A percentile compares a stretch with the other conserved stretches of the same genome.
Conservation (phyloP, 352 stramenopile genomes). For the Phytophthora aleatoria region DNA sequence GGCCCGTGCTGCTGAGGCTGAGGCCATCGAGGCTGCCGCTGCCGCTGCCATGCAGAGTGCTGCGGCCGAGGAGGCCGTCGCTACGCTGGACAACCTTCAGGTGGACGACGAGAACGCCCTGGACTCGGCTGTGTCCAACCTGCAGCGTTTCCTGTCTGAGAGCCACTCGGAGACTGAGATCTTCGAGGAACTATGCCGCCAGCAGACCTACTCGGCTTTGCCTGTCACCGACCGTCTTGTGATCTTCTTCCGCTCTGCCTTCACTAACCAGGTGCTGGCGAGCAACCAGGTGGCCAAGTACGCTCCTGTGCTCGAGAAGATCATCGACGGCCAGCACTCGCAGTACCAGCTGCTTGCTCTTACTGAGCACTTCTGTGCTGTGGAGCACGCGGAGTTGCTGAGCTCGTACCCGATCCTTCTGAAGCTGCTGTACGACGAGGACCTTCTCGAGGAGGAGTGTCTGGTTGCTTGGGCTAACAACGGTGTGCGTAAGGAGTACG, state of each 20-base stretch:
- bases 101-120: conserved; percentile 87
- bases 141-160: conserved; percentile 61
- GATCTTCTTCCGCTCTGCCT: conserved; percentile 92
- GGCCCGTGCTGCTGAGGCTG: conserved; percentile 78
- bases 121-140: conserved; percentile 69
- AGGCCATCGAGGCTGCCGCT: conserved; percentile 81
- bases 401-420: conserved; percentile 93
- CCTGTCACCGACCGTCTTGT: conserved; percentile 94
- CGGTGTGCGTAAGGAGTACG: conserved; percentile 77
- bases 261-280: conserved; percentile 90
- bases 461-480: conserved; percentile 92
- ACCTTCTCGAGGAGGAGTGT: conserved; percentile 95
- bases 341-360: conserved; percentile 94
- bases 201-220: conserved; percentile 92
- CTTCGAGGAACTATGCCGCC: conserved; percentile 91
- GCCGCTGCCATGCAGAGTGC: conserved; percentile 68
- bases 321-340: conserved; percentile 85
- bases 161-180: conserved; percentile 64
- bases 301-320: conserved; percentile 83
- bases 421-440: conserved; percentile 97
- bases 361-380: conserved; percentile 90
- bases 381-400: conserved; percentile 82
- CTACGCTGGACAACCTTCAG: conserved; percentile 81
- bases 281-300: conserved; percentile 92
- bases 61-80: conserved; percentile 60